Evolutionary conservation across 768 basidiomycete species (phyloP).

Genomic region (Pleurotus tuoliensis): DNA sequence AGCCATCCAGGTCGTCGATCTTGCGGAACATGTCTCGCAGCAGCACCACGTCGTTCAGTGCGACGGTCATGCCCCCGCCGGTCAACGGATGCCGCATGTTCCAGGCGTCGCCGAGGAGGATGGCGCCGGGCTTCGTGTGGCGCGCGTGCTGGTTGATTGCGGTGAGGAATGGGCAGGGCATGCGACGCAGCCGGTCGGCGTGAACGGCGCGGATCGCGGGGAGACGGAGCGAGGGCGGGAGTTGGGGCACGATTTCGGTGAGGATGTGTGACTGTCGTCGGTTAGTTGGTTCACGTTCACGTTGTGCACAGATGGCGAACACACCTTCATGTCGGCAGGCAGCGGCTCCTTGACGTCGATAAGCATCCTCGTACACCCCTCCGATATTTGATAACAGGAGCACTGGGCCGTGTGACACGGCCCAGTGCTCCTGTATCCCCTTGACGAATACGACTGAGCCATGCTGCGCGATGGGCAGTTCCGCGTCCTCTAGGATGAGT

Average conservation of each 20-base stretch:
- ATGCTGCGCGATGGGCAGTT: slow-evolving; percentile 70
- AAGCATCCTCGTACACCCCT: slow-evolving; percentile 88
- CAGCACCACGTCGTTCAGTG: slow-evolving; percentile 79
- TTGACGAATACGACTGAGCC: slow-evolving; percentile 83
- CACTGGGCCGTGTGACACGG: slow-evolving; percentile 83
- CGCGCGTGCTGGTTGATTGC: slow-evolving; percentile 57
- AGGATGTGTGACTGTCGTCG: slow-evolving; percentile 74
- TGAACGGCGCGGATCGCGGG: slow-evolving; percentile 65
- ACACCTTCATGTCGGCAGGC: slow-evolving; percentile 76
- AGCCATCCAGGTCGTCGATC: slow-evolving; percentile 35
- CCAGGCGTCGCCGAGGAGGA: slow-evolving; percentile 94
- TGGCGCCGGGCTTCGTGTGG: slow-evolving; percentile 58
- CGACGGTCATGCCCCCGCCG: slow-evolving; percentile 98
- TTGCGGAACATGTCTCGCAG: slow-evolving; percentile 55
- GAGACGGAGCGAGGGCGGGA: slow-evolving; percentile 67
- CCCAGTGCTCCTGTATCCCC: too few species aligned
- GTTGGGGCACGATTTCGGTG: slow-evolving; percentile 69
- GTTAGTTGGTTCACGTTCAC: too few species aligned
- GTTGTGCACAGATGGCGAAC: slow-evolving; percentile 12
- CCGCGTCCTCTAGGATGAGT: slow-evolving; percentile 72
- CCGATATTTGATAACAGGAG: slow-evolving; percentile 91
- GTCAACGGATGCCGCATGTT: slow-evolving; percentile 99
- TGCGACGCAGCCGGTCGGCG: slow-evolving; percentile 76
- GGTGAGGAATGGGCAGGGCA: slow-evolving; percentile 95
- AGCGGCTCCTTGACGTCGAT: slow-evolving; percentile 85